Evolutionary conservation across 2,329 filamentous ascomycete species (phyloP), one percentile per base, ranked within the genome.

Genomic region (Chlorencoelia australis): DNA sequence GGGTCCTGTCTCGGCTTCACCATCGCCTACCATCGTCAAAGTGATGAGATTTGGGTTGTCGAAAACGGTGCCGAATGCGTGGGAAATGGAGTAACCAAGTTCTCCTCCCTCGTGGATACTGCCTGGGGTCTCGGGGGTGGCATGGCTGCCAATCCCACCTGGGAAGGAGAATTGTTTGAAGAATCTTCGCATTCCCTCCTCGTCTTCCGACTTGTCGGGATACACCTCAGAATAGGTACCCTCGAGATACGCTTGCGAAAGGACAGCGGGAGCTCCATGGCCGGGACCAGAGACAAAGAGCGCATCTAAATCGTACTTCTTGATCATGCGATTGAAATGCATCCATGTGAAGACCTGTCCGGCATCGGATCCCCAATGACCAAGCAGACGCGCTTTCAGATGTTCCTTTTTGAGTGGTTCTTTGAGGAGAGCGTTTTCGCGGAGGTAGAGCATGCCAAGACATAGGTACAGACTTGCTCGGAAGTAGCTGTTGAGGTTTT

Each of bases 101-200:
- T 88, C 82, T 43, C 82, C 82, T 52, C 82, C 82, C 57, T 88
- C 82, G 55, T 87, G 82, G 44, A 85, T 68, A 52, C 74, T 80
- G 30, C 82, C 82, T 0, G 82, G 82, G 0, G 81, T 86, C 61
- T 88, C 82, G 1, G 82, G 82, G 1, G 81, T 87, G 37, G 80
- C 81, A 55, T 87, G 82, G 14, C 77, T 82, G 37, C 81, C 81
- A 50, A 86, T 79, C 37, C 82, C 82, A 13, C 82, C 82, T 0
- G 82, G 82, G 60, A 87, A 87, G 1, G 81, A 86, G 62, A 88
- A 88, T 46, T 80, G 74, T 63, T 85, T 86, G 72, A 87, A 86
- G 67, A 87, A 86, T 42, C 68, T 71, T 49, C 77, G 73, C 67
- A 88, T 64, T 17, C 82, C 82, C 40, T 79, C 71, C 25, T 69